A percentile compares a stretch with the other conserved stretches of the same genome.
phyloP scores from a whole-genome alignment of 1,284 basidiomycete genomes.

The Ganoderma sp. region DNA sequence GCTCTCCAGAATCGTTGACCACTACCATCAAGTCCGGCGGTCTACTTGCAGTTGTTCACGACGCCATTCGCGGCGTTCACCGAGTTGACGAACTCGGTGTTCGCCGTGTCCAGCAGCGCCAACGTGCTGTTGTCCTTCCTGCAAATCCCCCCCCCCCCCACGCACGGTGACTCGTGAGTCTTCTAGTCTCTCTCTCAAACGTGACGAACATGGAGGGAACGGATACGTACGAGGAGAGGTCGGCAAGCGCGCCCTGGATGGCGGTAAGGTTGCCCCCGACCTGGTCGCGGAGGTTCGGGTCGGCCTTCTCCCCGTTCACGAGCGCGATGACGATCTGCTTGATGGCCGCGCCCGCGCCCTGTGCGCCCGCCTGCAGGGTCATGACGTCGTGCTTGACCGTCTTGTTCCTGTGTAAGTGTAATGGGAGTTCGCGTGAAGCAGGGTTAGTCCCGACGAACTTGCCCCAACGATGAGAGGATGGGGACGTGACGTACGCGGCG shows the following conservation, averaged over 20 bases:
- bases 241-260: conserved; percentile 13
- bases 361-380: conserved; percentile 18
- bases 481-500: conserved; percentile 20
- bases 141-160: not conserved
- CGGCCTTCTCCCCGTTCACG: conserved; percentile 19
- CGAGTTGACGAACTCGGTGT: conserved; percentile 22
- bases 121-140: conserved; percentile 21
- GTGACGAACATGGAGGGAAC: not conserved
- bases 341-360: conserved; percentile 19
- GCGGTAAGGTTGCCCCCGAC: conserved; percentile 24
- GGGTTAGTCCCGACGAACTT: not conserved
- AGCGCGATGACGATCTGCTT: conserved; percentile 23
- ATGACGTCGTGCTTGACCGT: conserved; percentile 16
- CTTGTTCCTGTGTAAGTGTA: conserved; percentile 8
- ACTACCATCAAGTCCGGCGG: not conserved
- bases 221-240: conserved; percentile 24
- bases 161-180: not conserved
- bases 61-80: conserved; percentile 22
- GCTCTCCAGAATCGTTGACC: not conserved
- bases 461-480: not conserved
- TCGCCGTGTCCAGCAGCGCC: conserved; percentile 14
- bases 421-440: not conserved
- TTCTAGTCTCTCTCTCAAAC: not conserved
- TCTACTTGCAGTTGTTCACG: conserved; percentile 27
- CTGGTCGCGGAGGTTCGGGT: conserved; percentile 19